Percentiles rank a stretch among this genome's conserved stretches.
Evolutionary conservation across 1,139 yeast species (phyloP).

Genomic region (Yamadazyma membranifaciens): DNA sequence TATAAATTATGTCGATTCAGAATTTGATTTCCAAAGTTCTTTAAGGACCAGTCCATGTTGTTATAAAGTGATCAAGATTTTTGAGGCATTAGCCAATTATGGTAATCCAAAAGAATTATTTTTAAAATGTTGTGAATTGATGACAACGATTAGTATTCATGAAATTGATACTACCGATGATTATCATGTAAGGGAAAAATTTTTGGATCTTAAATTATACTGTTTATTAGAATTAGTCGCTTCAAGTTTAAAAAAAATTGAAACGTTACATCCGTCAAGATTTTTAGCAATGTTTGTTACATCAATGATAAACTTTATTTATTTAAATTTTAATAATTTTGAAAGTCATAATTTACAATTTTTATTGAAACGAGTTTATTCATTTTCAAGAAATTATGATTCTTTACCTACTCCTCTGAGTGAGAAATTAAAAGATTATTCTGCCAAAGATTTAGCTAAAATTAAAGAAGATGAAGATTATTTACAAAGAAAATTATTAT

Average conservation of each 20-base stretch:
- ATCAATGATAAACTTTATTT: slow-evolving; percentile 51
- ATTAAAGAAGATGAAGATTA: slow-evolving; percentile 53
- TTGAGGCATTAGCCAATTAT: slow-evolving; percentile 54
- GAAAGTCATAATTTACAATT: slow-evolving; percentile 35
- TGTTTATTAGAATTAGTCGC: slow-evolving; percentile 60
- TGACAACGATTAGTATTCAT: slow-evolving; percentile 27
- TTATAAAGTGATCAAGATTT: slow-evolving; percentile 45
- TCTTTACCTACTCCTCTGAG: slow-evolving; percentile 42
- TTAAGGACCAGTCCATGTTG: slow-evolving; percentile 36
- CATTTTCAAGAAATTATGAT: slow-evolving; percentile 64
- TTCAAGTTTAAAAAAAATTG: slow-evolving; percentile 51
- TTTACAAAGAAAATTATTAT: slow-evolving; percentile 45
- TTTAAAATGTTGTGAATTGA: slow-evolving; percentile 63
- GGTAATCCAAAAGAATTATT: slow-evolving; percentile 84
- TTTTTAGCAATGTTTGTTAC: slow-evolving; percentile 67
- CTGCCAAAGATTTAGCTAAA: slow-evolving; percentile 37
- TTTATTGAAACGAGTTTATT: slow-evolving; percentile 57
- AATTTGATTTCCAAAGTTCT: slow-evolving; percentile 17
- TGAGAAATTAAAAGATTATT: slow-evolving; percentile 21
- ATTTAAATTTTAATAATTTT: slow-evolving; percentile 28
- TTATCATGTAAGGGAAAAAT: slow-evolving; percentile 23
- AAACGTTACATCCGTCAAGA: slow-evolving; percentile 72
- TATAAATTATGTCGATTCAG: slow-evolving; percentile 42
- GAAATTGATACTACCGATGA: slow-evolving; percentile 18
- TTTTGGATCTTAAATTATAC: slow-evolving; percentile 59